Conservation (phyloP, 1,284 basidiomycete genomes). For the Wolfiporia cocos region DNA sequence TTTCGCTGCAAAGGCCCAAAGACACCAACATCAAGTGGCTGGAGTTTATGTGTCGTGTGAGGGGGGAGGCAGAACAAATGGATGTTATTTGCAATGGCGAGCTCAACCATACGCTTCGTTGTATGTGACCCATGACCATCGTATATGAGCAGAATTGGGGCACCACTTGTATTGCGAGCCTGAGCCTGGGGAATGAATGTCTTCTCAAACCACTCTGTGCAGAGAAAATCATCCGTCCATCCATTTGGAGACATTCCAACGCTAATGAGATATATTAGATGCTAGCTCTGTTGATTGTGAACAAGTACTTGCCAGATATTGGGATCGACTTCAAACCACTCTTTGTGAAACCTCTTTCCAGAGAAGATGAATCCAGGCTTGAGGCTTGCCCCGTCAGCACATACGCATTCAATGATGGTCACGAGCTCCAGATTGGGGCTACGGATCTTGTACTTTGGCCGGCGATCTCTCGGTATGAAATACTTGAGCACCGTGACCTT, state of each 20-base stretch:
- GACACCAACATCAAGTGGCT: conserved; percentile 34
- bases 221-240: conserved; percentile 32
- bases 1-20: conserved; percentile 18
- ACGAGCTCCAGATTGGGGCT: conserved; percentile 23
- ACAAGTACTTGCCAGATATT: background rate
- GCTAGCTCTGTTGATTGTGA: conserved; percentile 4
- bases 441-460: conserved; percentile 11
- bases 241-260: conserved; percentile 28
- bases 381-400: conserved; percentile 19
- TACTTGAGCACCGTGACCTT: conserved; percentile 14
- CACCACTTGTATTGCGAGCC: background rate
- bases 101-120: conserved; percentile 18
- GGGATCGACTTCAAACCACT: conserved; percentile 1
- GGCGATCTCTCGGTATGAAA: conserved; percentile 9
- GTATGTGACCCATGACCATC: conserved; percentile 30
- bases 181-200: conserved; percentile 28
- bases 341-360: conserved; percentile 20
- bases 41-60: conserved; percentile 33
- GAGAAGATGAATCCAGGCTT: conserved; percentile 29
- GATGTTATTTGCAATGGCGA: conserved; percentile 23
- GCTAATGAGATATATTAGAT: conserved; percentile 5
- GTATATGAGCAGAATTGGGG: conserved; percentile 17
- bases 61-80: conserved; percentile 29
- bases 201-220: conserved; percentile 28
- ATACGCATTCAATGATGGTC: conserved; percentile 26